These are phyloP conservation scores for Houttuynia cordata DNA, from an alignment of 164 flowering plant genomes.

Conservation along the genomic window DNA sequence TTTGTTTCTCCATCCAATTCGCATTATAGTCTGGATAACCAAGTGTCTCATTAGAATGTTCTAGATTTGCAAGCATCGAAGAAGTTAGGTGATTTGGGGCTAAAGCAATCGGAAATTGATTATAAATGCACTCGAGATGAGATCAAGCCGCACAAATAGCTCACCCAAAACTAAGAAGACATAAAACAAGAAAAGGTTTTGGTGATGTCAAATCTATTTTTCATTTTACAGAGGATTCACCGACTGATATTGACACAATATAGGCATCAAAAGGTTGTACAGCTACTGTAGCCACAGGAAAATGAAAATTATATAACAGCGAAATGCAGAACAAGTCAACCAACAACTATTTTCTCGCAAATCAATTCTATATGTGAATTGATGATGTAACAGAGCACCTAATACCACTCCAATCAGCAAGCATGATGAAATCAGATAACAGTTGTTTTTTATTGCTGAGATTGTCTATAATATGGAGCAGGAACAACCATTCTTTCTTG, in stretches of 20 bases:
- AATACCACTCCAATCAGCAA: not conserved
- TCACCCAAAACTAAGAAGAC: too few relatives aligned
- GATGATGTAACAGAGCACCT: not conserved
- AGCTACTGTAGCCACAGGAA: not conserved
- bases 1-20: too few relatives aligned
- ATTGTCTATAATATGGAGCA: constrained; percentile 41
- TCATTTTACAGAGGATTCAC: too few relatives aligned
- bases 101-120: too few relatives aligned
- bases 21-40: too few relatives aligned
- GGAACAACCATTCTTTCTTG: constrained; percentile 36
- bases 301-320: not conserved
- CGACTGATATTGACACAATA: not conserved
- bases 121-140: too few relatives aligned
- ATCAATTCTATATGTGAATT: not conserved
- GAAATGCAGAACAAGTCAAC: not conserved
- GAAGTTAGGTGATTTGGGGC: too few relatives aligned
- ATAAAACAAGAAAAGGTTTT: too few relatives aligned
- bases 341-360: not conserved
- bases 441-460: not conserved
- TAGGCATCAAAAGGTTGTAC: not conserved
- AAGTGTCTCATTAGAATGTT: too few relatives aligned
- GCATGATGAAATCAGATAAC: not conserved
- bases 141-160: too few relatives aligned
- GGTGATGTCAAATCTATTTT: too few relatives aligned
- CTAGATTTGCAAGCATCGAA: too few relatives aligned